Base-by-base conservation (phyloP, 108 stramenopile species). In the Pseudonitzschia multistriata region DNA sequence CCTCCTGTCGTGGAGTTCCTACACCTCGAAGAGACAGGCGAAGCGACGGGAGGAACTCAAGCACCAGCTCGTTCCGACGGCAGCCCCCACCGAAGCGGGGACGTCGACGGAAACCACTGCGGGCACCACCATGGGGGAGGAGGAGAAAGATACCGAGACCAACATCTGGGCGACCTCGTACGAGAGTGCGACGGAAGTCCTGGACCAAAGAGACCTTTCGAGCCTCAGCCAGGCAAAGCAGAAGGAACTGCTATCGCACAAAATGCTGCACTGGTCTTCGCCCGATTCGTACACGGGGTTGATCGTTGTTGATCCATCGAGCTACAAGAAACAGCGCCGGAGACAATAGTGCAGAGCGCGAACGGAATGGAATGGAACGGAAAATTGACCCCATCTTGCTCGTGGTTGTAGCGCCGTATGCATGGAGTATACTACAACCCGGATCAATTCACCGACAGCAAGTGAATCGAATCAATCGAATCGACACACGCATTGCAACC, bases 1-100 rank as follows among this genome's bases (percentile, higher is more conserved):
- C n/a, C 24, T 76, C 1, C 31, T 76, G 5, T 52, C 66, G 35
- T 48, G 45, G 47, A 45, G 42, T 17, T 17, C 42, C 42, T 45
- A 45, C 42, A 13, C 42, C 7, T 45, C 42, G 42, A 13, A 45
- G 42, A 17, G 1, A 10, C 17, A 17, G 42, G 42, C 42, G 15
- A 3, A 17, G 42, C 5, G 17, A 13, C 11, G 2, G 42, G 42
- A 45, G 37, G 17, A 17, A 3, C 15, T 8, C 1, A 10, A 3
- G 13, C 15, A 7, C 37, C 5, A 5, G 42, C 7, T 45, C 42
- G 7, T n/a, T n/a, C 42, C 42, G 42, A 45, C 42, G 13, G 15
- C 42, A 13, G 42, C 2, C 13, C 5, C 5, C 11, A 45, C 42
- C 3, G 2, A 13, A 17, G 42, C 3, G 1, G 42, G 8, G 42